These are phyloP conservation scores for Striga hermonthica DNA, from an alignment of 305 asterid species.

Conservation along the genomic window DNA sequence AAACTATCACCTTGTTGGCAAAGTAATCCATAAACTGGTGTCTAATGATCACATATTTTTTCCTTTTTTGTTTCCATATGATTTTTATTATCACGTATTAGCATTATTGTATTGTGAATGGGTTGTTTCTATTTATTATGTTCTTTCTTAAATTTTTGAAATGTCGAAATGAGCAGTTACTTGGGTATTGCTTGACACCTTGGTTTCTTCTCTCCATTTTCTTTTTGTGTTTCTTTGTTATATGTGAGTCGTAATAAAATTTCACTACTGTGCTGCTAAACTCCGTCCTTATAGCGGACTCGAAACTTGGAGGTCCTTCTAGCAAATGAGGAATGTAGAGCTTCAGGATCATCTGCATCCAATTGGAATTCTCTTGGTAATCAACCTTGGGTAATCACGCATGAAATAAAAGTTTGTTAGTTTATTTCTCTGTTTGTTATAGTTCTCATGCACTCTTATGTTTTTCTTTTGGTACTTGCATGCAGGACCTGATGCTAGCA, in stretches of 20 bases:
- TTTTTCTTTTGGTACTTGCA: conserved; percentile 27
- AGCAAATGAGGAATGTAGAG: conserved; percentile 38
- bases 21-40: background rate
- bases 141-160: conserved; percentile 10
- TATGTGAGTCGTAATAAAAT: conserved; percentile 11
- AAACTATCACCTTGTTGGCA: conserved; percentile 16
- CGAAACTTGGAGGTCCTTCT: conserved; percentile 46
- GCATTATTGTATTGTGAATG: background rate
- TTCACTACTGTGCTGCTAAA: conserved; percentile 24
- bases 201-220: conserved; percentile 1
- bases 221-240: conserved; percentile 15
- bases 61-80: conserved; percentile 6
- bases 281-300: conserved; percentile 49
- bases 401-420: conserved; percentile 15
- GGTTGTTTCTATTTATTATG: background rate
- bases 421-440: conserved; percentile 19
- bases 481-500: conserved; percentile 45
- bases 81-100: background rate
- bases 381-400: conserved; percentile 37
- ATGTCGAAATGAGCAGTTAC: conserved; percentile 19
- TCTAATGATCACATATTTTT: conserved; percentile 22
- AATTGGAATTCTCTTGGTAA: conserved; percentile 33
- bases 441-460: conserved; percentile 13
- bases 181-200: conserved; percentile 20
- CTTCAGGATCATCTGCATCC: conserved; percentile 39